Evolutionary conservation across 495 filamentous ascomycete species (phyloP).

Genomic region (Elaphomyces granulatus): DNA sequence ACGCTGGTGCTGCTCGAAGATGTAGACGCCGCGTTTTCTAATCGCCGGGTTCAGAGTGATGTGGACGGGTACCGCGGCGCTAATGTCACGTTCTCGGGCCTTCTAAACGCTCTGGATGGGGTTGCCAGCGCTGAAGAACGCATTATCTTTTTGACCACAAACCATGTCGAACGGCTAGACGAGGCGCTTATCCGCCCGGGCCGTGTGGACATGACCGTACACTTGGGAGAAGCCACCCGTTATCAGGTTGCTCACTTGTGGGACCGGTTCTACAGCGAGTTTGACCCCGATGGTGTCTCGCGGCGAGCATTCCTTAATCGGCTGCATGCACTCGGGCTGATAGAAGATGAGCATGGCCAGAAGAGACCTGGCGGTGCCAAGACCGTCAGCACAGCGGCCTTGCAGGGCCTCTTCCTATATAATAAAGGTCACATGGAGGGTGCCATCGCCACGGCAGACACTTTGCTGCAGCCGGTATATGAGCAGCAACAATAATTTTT

Average conservation of each 20-base stretch:
- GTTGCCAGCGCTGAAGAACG: conserved; percentile 92
- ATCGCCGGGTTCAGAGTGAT: conserved; percentile 55
- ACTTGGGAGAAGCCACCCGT: conserved; percentile 72
- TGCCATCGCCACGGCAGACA: conserved; percentile 66
- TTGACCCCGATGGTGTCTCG: conserved; percentile 44
- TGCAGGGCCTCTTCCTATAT: conserved; percentile 88
- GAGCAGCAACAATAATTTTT: neutral
- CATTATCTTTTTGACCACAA: conserved; percentile 88
- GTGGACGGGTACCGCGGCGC: conserved; percentile 76
- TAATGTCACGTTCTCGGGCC: conserved; percentile 88
- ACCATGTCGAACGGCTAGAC: conserved; percentile 81
- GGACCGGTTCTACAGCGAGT: conserved; percentile 83
- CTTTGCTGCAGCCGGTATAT: conserved; percentile 31
- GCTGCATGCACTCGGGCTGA: conserved; percentile 35
- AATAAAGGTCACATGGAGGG: conserved; percentile 84
- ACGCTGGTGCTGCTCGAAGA: conserved; percentile 86
- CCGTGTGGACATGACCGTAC: conserved; percentile 82
- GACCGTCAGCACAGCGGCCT: conserved; percentile 67
- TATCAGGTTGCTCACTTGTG: conserved; percentile 80
- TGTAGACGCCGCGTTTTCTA: conserved; percentile 83
- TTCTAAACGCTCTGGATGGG: conserved; percentile 88
- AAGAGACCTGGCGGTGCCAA: conserved; percentile 23
- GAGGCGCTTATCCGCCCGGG: conserved; percentile 81
- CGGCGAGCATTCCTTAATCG: conserved; percentile 35
- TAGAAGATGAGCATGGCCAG: conserved; percentile 35